Base-by-base conservation (phyloP, 495 filamentous ascomycete species). In the Trichoderma gamsii region DNA sequence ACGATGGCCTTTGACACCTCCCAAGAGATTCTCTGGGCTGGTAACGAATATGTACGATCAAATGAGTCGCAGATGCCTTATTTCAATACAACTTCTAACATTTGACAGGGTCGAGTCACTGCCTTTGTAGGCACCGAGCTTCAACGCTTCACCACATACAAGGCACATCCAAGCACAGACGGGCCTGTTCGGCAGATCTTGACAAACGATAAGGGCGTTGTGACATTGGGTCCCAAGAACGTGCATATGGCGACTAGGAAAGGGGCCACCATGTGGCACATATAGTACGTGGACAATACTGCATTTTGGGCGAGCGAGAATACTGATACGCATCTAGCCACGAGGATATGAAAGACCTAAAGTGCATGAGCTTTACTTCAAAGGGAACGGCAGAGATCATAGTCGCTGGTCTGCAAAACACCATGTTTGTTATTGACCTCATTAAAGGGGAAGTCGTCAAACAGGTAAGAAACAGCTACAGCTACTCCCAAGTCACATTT, bases 291-390 rank as follows among this genome's bases (percentile, higher is more conserved):
- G 11, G 21, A 51, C 2, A 7, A 12, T 21, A 12, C 16, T 18
- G 13, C 6, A 16, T 44, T 38, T 7, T 44, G 32, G 67, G 25
- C 38, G 41, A 21, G 23, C 7, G n/a, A 15, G 16, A n/a, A 12
- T 16, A 38, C 38, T 49, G 41, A 43, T 49, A 29, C 65, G 65
- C 67, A 68, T 68, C 56, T 69, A 90, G 88, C 64, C 82, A 89
- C 71, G 79, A 88, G 13, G 87, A 89, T 64, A 96, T 98, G 87
- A 83, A 83, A 65, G 89, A 97, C 70, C 81, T 97, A 63, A 86
- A 85, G 52, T 96, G 95, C 77, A 97, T 98, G 92, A 93, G 89
- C 73, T 97, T 96, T 75, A 93, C 92, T 7, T 92, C 90, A 25
- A 91, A 92, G 72, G 89, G 87, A 7, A 89, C 89, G 32, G 83